Evolutionary conservation across 2,329 filamentous ascomycete genomes (phyloP).

Genomic region (Fusarium pseudoanthophilum): DNA sequence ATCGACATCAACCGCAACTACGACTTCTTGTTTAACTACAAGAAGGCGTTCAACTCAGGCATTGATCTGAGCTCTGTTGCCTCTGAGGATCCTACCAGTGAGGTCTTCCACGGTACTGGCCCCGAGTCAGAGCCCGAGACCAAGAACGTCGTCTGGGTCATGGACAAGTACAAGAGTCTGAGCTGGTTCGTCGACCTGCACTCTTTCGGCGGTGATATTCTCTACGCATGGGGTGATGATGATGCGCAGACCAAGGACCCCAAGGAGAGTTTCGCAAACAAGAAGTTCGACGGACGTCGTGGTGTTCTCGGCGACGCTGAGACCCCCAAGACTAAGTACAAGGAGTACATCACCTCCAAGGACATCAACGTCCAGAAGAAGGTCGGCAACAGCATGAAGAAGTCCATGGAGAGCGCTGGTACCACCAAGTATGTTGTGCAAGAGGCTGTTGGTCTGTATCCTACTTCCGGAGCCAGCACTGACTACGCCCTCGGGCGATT

Average conservation of each 20-base stretch:
- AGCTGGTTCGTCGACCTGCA: slow-evolving; percentile 70
- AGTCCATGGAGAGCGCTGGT: slow-evolving; percentile 54
- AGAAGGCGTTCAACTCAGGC: slow-evolving; percentile 53
- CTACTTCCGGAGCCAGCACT: slow-evolving; percentile 57
- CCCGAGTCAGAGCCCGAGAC: slow-evolving; percentile 68
- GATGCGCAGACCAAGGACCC: slow-evolving; percentile 58
- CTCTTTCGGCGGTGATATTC: slow-evolving; percentile 61
- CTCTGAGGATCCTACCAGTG: slow-evolving; percentile 53
- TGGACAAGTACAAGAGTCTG: slow-evolving; percentile 61
- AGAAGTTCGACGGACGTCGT: slow-evolving; percentile 61
- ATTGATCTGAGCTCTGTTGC: slow-evolving; percentile 52
- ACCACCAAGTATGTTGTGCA: slow-evolving; percentile 52
- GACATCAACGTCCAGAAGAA: slow-evolving; percentile 51
- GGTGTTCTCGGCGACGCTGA: slow-evolving; percentile 56
- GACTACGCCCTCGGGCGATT: slow-evolving; percentile 61
- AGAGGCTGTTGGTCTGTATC: slow-evolving; percentile 56
- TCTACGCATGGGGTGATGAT: slow-evolving; percentile 69
- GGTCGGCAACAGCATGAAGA: slow-evolving; percentile 50
- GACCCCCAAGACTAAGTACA: slow-evolving; percentile 50
- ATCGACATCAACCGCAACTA: slow-evolving; percentile 68
- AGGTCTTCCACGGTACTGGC: slow-evolving; percentile 62
- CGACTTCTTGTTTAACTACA: slow-evolving; percentile 67
- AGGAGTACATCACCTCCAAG: slow-evolving; percentile 56
- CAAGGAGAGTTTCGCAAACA: slow-evolving; percentile 63
- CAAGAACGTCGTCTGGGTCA: slow-evolving; percentile 62